Percentiles rank a stretch among this genome's conserved stretches.
Evolutionary conservation across 257 asterid genomes (phyloP).

Genomic region (Gentiana dahurica): DNA sequence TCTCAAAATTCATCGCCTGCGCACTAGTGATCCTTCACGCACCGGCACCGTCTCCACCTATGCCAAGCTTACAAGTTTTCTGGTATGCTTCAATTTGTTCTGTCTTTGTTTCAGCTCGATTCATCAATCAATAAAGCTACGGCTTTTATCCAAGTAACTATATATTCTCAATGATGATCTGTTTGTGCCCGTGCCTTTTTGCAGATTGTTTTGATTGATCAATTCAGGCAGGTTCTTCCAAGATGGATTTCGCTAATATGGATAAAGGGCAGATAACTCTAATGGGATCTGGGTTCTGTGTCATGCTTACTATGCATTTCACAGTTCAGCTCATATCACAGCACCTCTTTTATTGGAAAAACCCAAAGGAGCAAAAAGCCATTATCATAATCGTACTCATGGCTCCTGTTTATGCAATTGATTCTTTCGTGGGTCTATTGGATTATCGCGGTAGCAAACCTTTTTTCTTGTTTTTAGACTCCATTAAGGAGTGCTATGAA

Average conservation of each 20-base stretch:
- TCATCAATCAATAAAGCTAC: too few species aligned
- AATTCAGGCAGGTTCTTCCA: neutral
- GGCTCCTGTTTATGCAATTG: constrained; percentile 72
- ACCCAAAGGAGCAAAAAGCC: constrained; percentile 75
- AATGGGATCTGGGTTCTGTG: constrained; percentile 52
- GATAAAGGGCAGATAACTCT: constrained; percentile 54
- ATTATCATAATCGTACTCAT: constrained; percentile 52
- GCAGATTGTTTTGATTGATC: constrained; percentile 12
- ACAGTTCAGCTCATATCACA: constrained; percentile 68
- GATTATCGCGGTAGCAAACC: constrained; percentile 51
- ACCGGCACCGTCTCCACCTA: too few species aligned
- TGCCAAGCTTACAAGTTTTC: too few species aligned
- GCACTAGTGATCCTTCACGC: too few species aligned
- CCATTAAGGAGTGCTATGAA: constrained; percentile 72
- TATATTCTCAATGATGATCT: too few species aligned
- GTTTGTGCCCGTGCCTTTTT: neutral
- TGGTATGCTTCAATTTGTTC: too few species aligned
- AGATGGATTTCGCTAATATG: constrained; percentile 56
- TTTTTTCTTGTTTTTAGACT: constrained; percentile 50
- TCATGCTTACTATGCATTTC: constrained; percentile 59
- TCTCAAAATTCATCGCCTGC: too few species aligned
- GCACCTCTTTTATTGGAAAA: constrained; percentile 83
- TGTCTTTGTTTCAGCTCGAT: too few species aligned
- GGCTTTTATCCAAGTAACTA: too few species aligned
- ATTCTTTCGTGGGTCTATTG: constrained; percentile 61